A percentile compares a stretch with the other conserved stretches of the same genome.
phyloP scores from a whole-genome alignment of 768 basidiomycete genomes.

The Amanita pseudoporphyria region DNA sequence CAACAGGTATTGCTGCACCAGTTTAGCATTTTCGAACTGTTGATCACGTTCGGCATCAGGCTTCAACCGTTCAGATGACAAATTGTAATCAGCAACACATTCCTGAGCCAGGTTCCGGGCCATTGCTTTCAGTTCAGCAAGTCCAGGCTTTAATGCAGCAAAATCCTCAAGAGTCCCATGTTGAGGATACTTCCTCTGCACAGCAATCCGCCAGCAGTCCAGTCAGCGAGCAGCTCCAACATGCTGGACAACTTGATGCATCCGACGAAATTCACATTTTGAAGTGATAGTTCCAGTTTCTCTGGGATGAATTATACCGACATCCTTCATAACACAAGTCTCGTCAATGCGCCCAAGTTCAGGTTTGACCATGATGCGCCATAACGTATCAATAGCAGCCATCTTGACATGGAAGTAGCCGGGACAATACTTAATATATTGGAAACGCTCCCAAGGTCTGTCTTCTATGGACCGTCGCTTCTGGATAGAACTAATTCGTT shows the following conservation, averaged over 20 bases:
- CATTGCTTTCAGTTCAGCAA: conserved; percentile 11
- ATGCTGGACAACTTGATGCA: conserved; percentile 18
- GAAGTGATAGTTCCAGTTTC: conserved; percentile 13
- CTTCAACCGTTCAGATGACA: neutral
- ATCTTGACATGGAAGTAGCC: conserved; percentile 22
- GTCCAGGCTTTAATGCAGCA: conserved; percentile 15
- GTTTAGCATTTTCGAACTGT: conserved; percentile 17
- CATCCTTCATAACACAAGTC: conserved; percentile 12
- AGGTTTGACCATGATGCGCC: conserved; percentile 16
- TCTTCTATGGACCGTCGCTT: conserved; percentile 11
- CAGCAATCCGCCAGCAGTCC: conserved; percentile 19
- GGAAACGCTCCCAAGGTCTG: conserved; percentile 12
- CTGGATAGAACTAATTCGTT: conserved; percentile 7
- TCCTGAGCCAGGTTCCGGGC: conserved; percentile 10
- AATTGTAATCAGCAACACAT: conserved; percentile 8
- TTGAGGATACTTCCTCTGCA: neutral
- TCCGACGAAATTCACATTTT: conserved; percentile 18
- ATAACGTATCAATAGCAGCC: conserved; percentile 18
- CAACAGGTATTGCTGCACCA: conserved; percentile 17
- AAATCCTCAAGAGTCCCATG: conserved; percentile 12
- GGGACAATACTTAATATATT: conserved; percentile 13
- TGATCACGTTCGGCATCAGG: conserved; percentile 11
- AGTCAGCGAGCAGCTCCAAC: conserved; percentile 10
- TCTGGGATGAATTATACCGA: conserved; percentile 10
- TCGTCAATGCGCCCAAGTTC: conserved; percentile 7